phyloP scores from a whole-genome alignment of 768 basidiomycete species.

The Dacryopinax primogenitus region DNA sequence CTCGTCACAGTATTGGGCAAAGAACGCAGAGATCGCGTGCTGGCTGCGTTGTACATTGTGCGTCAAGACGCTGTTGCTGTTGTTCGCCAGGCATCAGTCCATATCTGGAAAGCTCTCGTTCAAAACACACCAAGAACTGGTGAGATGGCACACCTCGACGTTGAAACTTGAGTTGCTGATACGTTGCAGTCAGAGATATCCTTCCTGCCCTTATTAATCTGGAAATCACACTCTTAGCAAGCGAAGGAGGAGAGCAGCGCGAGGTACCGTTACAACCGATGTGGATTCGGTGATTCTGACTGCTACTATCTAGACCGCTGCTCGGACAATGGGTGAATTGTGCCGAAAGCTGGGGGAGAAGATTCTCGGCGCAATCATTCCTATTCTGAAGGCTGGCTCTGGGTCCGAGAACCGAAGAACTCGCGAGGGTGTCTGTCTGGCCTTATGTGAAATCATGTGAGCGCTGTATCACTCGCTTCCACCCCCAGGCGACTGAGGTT shows the following conservation, averaged over 20 bases:
- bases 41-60: conserved; percentile 82
- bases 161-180: conserved; percentile 12
- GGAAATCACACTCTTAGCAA: conserved; percentile 64
- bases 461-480: conserved; percentile 21
- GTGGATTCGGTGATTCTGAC: not conserved
- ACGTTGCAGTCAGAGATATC: conserved; percentile 64
- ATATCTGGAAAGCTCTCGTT: conserved; percentile 97
- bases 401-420: conserved; percentile 51
- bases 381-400: conserved; percentile 49
- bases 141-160: conserved; percentile 27
- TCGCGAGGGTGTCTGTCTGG: conserved; percentile 72
- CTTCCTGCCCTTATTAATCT: conserved; percentile 71
- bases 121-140: conserved; percentile 87
- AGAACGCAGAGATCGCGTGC: conserved; percentile 79
- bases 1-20: conserved; percentile 76
- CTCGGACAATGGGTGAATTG: conserved; percentile 71
- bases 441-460: conserved; percentile 79
- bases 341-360: conserved; percentile 94
- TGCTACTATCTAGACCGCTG: conserved; percentile 52
- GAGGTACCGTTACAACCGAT: conserved; percentile 42
- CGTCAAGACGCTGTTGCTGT: conserved; percentile 83
- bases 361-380: conserved; percentile 69
- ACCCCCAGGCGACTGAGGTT: conserved; percentile 13
- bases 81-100: conserved; percentile 81
- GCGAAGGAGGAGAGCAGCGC: conserved; percentile 71